Conservation (phyloP, 371 early-diverging fungal genomes). For the Gilbertella persicaria region DNA sequence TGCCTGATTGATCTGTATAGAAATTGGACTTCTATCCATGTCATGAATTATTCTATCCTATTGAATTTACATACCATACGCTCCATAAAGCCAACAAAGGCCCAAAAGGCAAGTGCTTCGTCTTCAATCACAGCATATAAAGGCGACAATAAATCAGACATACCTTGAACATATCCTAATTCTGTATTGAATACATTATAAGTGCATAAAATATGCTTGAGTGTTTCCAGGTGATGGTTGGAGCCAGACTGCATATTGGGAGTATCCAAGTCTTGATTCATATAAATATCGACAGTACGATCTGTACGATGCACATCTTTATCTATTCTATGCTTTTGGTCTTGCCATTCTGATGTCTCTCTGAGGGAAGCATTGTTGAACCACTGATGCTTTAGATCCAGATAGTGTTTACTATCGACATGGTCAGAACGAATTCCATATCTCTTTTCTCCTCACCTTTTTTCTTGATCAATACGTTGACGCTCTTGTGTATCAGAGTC, state of each 20-base stretch:
- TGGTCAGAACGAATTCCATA: too few relatives aligned
- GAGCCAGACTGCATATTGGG: constrained; percentile 56
- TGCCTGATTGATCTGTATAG: constrained; percentile 83
- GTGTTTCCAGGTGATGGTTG: constrained; percentile 72
- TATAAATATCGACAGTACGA: constrained; percentile 77
- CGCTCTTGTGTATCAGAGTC: constrained; percentile 76
- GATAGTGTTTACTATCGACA: not conserved
- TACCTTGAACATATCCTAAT: constrained; percentile 94
- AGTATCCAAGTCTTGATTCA: constrained; percentile 63
- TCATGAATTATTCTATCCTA: not conserved
- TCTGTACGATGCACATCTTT: constrained; percentile 96
- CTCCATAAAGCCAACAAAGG: constrained; percentile 87
- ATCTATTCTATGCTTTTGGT: constrained; percentile 88
- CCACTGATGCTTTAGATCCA: constrained; percentile 75
- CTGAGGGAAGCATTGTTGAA: constrained; percentile 53
- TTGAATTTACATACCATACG: constrained; percentile 58
- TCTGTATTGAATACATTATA: constrained; percentile 70
- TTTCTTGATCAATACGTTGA: constrained; percentile 43
- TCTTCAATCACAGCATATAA: constrained; percentile 81
- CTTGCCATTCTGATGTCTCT: constrained; percentile 61
- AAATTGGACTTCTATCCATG: constrained; percentile 66
- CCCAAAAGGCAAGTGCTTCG: constrained; percentile 88
- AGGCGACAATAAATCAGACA: constrained; percentile 94
- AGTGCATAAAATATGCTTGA: constrained; percentile 84
- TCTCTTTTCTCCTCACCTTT: constrained; percentile 47